phyloP scores from a whole-genome alignment of 1,139 yeast genomes.

The Hyphopichia wangnamkhiaoensis region DNA sequence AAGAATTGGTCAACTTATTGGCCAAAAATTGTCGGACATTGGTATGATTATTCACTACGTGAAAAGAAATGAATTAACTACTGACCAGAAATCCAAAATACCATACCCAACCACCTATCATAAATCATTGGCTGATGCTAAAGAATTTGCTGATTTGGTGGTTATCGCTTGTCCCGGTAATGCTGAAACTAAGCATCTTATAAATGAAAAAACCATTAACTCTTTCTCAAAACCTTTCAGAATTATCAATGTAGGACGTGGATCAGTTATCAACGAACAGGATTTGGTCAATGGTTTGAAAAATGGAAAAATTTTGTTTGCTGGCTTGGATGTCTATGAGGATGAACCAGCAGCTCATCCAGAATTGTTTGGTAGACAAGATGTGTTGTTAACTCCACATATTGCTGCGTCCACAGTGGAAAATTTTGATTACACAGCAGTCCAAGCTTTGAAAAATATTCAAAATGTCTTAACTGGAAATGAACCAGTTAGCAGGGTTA shows the following conservation, averaged over 20 bases:
- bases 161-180: slow-evolving; percentile 71
- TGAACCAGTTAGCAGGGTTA: slow-evolving; percentile 36
- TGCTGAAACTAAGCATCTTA: slow-evolving; percentile 55
- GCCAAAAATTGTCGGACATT: slow-evolving; percentile 51
- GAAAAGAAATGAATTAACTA: slow-evolving; percentile 52
- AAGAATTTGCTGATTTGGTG: slow-evolving; percentile 53
- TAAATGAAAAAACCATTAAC: slow-evolving; percentile 50
- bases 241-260: slow-evolving; percentile 78
- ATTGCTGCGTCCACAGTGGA: slow-evolving; percentile 69
- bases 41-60: slow-evolving; percentile 71
- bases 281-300: slow-evolving; percentile 70
- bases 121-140: slow-evolving; percentile 32
- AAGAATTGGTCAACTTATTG: slow-evolving; percentile 69
- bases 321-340: slow-evolving; percentile 81
- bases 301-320: slow-evolving; percentile 65
- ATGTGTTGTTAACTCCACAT: slow-evolving; percentile 77
- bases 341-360: slow-evolving; percentile 63
- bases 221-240: slow-evolving; percentile 55
- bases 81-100: slow-evolving; percentile 34
- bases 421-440: slow-evolving; percentile 49
- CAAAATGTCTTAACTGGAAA: slow-evolving; percentile 35
- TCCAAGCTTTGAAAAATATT: slow-evolving; percentile 48
- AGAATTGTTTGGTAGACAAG: slow-evolving; percentile 56
- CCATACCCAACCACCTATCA: slow-evolving; percentile 51
- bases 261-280: slow-evolving; percentile 68